Evolutionary conservation across 441 rosid genomes (phyloP).

Genomic region (Macaranga tanarius): DNA sequence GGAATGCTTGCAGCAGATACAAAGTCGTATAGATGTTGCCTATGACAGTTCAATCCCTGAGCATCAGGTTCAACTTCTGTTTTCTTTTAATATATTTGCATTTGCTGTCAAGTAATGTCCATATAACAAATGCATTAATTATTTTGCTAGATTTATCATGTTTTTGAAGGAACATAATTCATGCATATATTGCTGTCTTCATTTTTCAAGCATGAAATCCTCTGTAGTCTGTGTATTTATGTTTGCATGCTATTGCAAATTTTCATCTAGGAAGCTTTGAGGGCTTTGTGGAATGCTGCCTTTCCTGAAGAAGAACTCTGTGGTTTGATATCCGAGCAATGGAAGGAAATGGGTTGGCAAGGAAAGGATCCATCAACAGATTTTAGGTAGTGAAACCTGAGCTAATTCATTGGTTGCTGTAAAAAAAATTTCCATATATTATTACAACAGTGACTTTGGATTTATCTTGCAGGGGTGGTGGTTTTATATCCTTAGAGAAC

Average conservation of each 20-base stretch:
- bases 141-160: slow-evolving; percentile 13
- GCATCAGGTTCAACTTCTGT: slow-evolving; percentile 65
- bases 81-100: background rate
- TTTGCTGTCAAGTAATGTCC: slow-evolving; percentile 7
- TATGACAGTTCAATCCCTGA: slow-evolving; percentile 77
- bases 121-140: background rate
- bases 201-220: background rate
- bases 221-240: background rate
- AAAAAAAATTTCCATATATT: background rate
- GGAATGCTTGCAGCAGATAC: slow-evolving; percentile 81
- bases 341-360: slow-evolving; percentile 99
- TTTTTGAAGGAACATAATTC: background rate
- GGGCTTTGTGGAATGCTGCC: slow-evolving; percentile 75
- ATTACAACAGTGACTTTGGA: slow-evolving; percentile 17
- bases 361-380: slow-evolving; percentile 97
- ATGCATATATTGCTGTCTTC: background rate
- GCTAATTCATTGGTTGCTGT: background rate
- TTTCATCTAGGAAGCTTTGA: slow-evolving; percentile 62
- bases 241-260: slow-evolving; percentile 10
- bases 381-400: slow-evolving; percentile 53
- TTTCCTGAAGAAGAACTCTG: slow-evolving; percentile 78
- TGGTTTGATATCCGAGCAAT: slow-evolving; percentile 82
- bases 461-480: slow-evolving; percentile 77
- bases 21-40: slow-evolving; percentile 77
- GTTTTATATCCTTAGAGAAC: slow-evolving; percentile 90